A percentile compares a stretch with the other conserved stretches of the same genome.
Evolutionary conservation across 495 filamentous ascomycete species (phyloP).

Genomic region (Pseudevernia furfuracea): DNA sequence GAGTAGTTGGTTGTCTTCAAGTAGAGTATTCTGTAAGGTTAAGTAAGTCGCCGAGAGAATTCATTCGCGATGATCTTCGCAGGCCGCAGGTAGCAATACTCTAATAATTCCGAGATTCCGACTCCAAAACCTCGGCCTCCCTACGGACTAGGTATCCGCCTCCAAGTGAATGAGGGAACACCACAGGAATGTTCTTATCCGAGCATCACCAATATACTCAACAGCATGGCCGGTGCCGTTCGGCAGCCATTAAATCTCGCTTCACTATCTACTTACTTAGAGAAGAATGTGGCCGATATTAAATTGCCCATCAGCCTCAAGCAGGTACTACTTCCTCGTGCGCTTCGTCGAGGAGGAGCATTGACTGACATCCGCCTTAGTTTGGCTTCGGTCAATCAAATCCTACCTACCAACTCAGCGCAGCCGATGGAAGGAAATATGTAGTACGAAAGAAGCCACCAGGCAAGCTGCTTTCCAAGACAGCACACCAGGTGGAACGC

Average conservation of each 20-base stretch:
- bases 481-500: conserved; percentile 91
- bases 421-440: conserved; percentile 56
- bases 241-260: conserved; percentile 79
- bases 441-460: conserved; percentile 96
- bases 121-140: neutral
- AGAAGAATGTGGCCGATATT: conserved; percentile 67
- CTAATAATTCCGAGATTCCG: neutral
- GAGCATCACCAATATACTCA: conserved; percentile 7
- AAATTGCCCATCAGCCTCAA: conserved; percentile 74
- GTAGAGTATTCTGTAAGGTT: no score
- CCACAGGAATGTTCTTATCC: conserved; percentile 11
- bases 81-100: no score
- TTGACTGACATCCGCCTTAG: conserved; percentile 35
- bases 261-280: conserved; percentile 70
- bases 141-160: neutral
- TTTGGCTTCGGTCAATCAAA: conserved; percentile 97
- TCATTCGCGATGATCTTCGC: no score
- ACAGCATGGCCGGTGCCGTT: conserved; percentile 74
- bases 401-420: conserved; percentile 84
- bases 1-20: no score
- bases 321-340: conserved; percentile 56
- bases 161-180: neutral
- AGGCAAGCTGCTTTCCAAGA: conserved; percentile 81
- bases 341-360: neutral
- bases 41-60: no score